A percentile compares a stretch with the other conserved stretches of the same genome.
Evolutionary conservation across 1,284 basidiomycete genomes (phyloP).

Genomic region (Moniliella sp.): DNA sequence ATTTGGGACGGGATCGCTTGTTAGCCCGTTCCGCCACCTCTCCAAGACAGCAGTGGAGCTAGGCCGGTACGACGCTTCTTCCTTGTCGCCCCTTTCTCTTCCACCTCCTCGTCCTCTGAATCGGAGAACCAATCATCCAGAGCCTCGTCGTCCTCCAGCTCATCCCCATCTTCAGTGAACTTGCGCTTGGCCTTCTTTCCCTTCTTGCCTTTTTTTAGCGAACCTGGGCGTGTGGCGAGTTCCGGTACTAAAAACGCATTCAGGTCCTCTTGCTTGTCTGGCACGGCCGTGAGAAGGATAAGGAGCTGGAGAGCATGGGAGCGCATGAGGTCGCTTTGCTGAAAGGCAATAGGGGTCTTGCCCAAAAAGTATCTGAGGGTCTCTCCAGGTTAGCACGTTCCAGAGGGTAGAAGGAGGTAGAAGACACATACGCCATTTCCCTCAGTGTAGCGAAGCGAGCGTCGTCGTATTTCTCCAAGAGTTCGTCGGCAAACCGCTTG

Average conservation of each 20-base stretch:
- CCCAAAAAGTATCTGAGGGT: constrained; percentile 18
- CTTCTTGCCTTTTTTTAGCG: constrained; percentile 3
- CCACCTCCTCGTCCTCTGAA: constrained; percentile 11
- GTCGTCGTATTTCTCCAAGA: constrained; percentile 41
- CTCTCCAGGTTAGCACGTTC: constrained; percentile 1
- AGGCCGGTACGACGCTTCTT: not conserved
- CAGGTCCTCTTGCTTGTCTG: constrained; percentile 51
- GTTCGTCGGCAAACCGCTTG: constrained; percentile 13
- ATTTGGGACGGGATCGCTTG: too few species aligned
- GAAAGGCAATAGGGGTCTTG: not conserved
- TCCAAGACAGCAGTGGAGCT: too few species aligned
- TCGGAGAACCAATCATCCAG: constrained; percentile 37
- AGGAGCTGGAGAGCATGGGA: constrained; percentile 55
- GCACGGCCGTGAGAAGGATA: constrained; percentile 59
- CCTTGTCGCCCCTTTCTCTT: not conserved
- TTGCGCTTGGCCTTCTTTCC: constrained; percentile 5
- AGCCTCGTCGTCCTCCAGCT: constrained; percentile 35
- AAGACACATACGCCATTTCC: constrained; percentile 47
- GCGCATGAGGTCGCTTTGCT: constrained; percentile 26
- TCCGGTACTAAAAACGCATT: constrained; percentile 53
- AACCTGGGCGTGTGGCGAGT: constrained; percentile 34
- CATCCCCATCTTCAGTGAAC: constrained; percentile 14
- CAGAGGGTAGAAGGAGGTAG: too few species aligned
- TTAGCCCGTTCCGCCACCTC: too few species aligned
- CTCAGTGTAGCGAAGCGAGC: constrained; percentile 78